Evolutionary conservation across 2,329 filamentous ascomycete species (phyloP).

Genomic region (Pestalotiopsis sp.): DNA sequence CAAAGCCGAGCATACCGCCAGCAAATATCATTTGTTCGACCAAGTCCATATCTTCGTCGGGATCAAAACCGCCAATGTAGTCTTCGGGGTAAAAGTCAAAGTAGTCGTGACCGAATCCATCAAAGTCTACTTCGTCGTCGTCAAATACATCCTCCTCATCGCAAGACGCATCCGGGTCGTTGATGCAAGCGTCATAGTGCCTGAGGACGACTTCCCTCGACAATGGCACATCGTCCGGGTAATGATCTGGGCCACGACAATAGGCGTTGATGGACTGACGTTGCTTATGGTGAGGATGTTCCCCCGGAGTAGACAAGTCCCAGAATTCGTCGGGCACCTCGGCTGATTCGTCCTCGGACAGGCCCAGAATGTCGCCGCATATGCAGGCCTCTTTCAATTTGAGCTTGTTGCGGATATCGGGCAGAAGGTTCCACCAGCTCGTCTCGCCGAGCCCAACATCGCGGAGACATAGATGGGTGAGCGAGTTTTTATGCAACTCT

Average conservation of each 20-base stretch:
- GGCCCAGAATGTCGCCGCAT: constrained; percentile 25
- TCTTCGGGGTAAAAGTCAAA: background rate
- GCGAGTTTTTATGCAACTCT: constrained; percentile 25
- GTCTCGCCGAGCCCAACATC: constrained; percentile 23
- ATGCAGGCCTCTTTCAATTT: constrained; percentile 25
- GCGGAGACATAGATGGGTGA: constrained; percentile 25
- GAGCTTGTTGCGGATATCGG: constrained; percentile 25
- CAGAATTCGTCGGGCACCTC: constrained; percentile 2
- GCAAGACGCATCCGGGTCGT: background rate
- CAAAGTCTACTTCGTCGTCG: background rate
- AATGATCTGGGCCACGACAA: background rate
- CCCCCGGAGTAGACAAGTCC: background rate
- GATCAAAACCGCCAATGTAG: background rate
- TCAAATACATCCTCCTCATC: background rate
- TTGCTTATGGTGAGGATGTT: background rate
- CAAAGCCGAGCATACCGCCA: background rate
- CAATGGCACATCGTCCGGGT: background rate
- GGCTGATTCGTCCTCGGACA: constrained; percentile 10
- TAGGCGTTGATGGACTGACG: constrained; percentile 2
- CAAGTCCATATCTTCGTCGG: background rate
- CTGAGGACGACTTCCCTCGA: background rate
- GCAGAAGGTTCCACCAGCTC: constrained; percentile 28
- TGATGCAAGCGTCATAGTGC: background rate
- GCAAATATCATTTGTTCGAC: background rate
- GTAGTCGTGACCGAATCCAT: background rate